phyloP scores from a whole-genome alignment of 495 filamentous ascomycete species.

The Aspergillus steynii region DNA sequence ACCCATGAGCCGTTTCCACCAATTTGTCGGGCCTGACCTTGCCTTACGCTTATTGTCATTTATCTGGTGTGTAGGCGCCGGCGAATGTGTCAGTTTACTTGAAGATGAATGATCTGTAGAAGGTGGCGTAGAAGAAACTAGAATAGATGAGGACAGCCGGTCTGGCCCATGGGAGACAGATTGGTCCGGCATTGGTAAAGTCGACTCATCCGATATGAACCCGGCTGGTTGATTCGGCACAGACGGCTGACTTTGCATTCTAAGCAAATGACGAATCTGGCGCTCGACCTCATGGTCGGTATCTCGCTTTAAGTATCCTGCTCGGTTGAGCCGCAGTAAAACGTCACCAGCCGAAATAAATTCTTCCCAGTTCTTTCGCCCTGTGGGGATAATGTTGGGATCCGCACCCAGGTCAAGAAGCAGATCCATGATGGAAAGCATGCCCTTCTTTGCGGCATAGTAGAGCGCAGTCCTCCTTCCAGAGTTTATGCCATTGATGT shows the following conservation, averaged over 20 bases:
- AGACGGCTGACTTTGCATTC: constrained; percentile 17
- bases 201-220: constrained; percentile 19
- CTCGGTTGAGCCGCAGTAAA: constrained; percentile 24
- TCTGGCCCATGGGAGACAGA: constrained; percentile 4
- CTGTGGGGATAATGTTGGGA: constrained; percentile 27
- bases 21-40: constrained; percentile 14
- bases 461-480: constrained; percentile 35
- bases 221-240: constrained; percentile 7
- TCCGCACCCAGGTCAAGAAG: constrained; percentile 30
- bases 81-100: constrained; percentile 18
- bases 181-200: constrained; percentile 15
- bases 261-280: constrained; percentile 18
- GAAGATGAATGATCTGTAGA: constrained; percentile 16
- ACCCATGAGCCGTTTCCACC: constrained; percentile 20
- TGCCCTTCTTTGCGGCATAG: constrained; percentile 30
- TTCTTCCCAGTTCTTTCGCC: constrained; percentile 24
- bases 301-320: constrained; percentile 20
- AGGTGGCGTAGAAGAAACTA: constrained; percentile 18
- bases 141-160: constrained; percentile 16
- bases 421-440: constrained; percentile 26
- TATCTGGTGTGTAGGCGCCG: constrained; percentile 21
- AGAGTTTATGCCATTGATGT: constrained; percentile 28
- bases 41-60: constrained; percentile 25
- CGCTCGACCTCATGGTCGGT: constrained; percentile 19
- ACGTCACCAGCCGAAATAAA: constrained; percentile 19